These are phyloP conservation scores for Colletotrichum limetticola DNA, from an alignment of 2,329 filamentous ascomycete species.

Conservation along the genomic window DNA sequence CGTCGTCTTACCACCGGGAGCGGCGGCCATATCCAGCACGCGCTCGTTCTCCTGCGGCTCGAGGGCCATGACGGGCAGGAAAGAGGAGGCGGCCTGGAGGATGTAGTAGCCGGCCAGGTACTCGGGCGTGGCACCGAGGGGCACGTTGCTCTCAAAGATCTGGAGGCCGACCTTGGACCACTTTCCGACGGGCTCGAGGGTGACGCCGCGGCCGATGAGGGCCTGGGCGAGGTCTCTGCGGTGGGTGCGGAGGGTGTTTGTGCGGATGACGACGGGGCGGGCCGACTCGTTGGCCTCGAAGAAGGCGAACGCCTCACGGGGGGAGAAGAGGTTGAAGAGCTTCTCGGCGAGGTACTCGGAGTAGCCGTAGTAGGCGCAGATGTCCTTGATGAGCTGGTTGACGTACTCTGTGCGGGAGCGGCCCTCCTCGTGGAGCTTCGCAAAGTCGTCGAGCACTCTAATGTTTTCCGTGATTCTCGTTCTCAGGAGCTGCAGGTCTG, in stretches of 20 bases:
- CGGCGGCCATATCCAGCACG: constrained; percentile 90
- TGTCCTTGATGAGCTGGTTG: constrained; percentile 85
- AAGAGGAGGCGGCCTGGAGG: constrained; percentile 94
- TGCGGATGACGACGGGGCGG: constrained; percentile 93
- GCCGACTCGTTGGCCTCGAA: constrained; percentile 98
- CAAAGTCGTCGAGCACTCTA: constrained; percentile 89
- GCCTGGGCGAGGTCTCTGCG: constrained; percentile 87
- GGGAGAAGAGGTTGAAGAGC: constrained; percentile 90
- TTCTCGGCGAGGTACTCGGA: constrained; percentile 95
- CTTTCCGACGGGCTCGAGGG: constrained; percentile 95
- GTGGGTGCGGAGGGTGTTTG: constrained; percentile 88
- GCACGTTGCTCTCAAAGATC: constrained; percentile 88
- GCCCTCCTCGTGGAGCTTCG: constrained; percentile 81
- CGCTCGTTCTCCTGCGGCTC: constrained; percentile 91
- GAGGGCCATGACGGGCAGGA: constrained; percentile 97
- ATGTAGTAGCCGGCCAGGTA: constrained; percentile 99
- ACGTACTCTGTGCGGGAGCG: constrained; percentile 91
- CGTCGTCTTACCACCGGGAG: constrained; percentile 95
- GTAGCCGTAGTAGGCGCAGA: constrained; percentile 97
- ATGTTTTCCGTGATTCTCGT: constrained; percentile 93
- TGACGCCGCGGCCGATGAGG: constrained; percentile 95
- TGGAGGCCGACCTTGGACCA: constrained; percentile 99
- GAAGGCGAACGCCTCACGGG: constrained; percentile 95
- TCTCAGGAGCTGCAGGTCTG: constrained; percentile 89
- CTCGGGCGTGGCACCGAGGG: constrained; percentile 94